phyloP scores from a whole-genome alignment of 805 yeast species.

The Naumovozyma castellii region DNA sequence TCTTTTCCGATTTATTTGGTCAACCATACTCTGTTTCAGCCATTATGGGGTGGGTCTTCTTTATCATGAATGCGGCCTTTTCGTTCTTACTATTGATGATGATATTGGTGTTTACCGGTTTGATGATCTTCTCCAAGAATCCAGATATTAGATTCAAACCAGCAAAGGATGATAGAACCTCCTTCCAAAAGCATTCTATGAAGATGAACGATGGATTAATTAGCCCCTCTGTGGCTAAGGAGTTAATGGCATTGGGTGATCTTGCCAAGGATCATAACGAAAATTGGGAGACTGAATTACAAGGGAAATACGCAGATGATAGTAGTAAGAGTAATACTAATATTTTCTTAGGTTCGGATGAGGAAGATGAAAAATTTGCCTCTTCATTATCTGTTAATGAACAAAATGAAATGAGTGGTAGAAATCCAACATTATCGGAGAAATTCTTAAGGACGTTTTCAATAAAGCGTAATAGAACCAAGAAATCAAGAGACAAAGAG shows the following conservation, averaged over 20 bases:
- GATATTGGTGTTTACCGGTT: conserved; percentile 55
- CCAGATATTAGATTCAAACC: conserved; percentile 86
- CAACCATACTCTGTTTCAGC: conserved; percentile 73
- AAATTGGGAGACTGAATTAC: conserved; percentile 63
- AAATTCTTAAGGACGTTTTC: conserved; percentile 16
- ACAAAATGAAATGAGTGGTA: conserved; percentile 2
- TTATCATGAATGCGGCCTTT: conserved; percentile 81
- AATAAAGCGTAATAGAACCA: conserved; percentile 6
- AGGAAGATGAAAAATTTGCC: conserved; percentile 7
- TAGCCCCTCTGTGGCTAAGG: conserved; percentile 34
- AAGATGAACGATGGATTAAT: conserved; percentile 21
- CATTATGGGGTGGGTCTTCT: conserved; percentile 87
- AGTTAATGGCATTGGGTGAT: conserved; percentile 62
- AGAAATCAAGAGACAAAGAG: conserved; percentile 4
- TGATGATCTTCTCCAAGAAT: conserved; percentile 63
- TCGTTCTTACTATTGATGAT: conserved; percentile 62
- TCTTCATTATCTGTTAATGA: conserved; percentile 11
- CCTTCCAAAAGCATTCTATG: conserved; percentile 52
- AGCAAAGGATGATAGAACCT: conserved; percentile 84
- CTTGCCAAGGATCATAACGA: conserved; percentile 77
- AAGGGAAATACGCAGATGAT: conserved; percentile 6
- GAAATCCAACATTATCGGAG: conserved; percentile 7
- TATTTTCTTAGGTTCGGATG: conserved; percentile 2
- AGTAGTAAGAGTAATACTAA: conserved; percentile 4
- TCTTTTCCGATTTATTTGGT: conserved; percentile 75